A percentile compares a stretch with the other conserved stretches of the same genome.
phyloP scores from a whole-genome alignment of 805 yeast genomes.

The Priceomyces castillae region DNA sequence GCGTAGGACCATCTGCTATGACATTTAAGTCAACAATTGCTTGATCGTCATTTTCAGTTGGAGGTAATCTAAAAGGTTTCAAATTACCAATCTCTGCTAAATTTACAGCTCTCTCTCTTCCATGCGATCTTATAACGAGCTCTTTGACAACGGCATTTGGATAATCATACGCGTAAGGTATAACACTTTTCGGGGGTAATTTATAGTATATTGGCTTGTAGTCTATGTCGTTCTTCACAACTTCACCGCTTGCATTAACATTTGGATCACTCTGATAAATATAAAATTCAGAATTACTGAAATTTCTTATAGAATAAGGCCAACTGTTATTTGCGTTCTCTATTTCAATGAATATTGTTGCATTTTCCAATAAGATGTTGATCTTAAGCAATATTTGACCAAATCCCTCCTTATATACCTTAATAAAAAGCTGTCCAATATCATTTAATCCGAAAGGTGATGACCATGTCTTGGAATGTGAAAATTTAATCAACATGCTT shows the following conservation, averaged over 20 bases:
- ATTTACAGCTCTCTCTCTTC: conserved; percentile 74
- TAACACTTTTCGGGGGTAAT: conserved; percentile 85
- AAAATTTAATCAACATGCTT: conserved; percentile 58
- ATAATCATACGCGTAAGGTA: conserved; percentile 98
- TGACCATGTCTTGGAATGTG: conserved; percentile 70
- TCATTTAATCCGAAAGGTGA: conserved; percentile 84
- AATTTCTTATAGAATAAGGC: conserved; percentile 93
- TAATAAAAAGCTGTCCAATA: conserved; percentile 76
- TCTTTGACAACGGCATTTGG: conserved; percentile 89
- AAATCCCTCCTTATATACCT: conserved; percentile 58
- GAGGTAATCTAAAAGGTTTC: conserved; percentile 77
- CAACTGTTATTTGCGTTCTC: conserved; percentile 72
- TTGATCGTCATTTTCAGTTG: conserved; percentile 34
- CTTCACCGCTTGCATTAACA: conserved; percentile 59
- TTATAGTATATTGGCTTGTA: conserved; percentile 79
- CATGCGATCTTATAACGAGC: conserved; percentile 66
- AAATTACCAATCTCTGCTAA: conserved; percentile 91
- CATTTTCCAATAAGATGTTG: conserved; percentile 73
- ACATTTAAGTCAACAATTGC: conserved; percentile 82
- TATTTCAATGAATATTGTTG: conserved; percentile 75
- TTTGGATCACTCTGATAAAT: conserved; percentile 85
- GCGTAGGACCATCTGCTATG: conserved; percentile 94
- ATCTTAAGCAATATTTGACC: conserved; percentile 72
- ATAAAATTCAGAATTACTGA: conserved; percentile 80
- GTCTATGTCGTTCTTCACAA: conserved; percentile 45